Conservation (phyloP, 306 rosid genomes). For the Quercus parvula region DNA sequence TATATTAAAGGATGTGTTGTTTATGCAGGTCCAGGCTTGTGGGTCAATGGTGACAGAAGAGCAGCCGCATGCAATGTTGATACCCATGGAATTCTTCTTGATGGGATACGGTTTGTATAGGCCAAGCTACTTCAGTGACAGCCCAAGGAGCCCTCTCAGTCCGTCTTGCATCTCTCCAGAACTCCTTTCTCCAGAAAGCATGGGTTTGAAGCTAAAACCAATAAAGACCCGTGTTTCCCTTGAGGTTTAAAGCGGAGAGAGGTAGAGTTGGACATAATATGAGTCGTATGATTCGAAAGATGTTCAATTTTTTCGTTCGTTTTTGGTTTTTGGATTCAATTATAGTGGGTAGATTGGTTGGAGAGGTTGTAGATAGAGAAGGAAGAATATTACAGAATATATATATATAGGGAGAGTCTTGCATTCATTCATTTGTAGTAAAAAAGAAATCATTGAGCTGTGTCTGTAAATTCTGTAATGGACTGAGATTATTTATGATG, state of each 20-base stretch:
- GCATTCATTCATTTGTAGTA: slow-evolving; percentile 66
- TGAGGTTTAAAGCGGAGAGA: slow-evolving; percentile 23
- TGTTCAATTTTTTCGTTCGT: slow-evolving; percentile 19
- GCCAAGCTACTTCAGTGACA: slow-evolving; percentile 60
- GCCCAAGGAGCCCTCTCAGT: slow-evolving; percentile 84
- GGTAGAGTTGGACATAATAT: background rate
- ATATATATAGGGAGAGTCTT: slow-evolving; percentile 25
- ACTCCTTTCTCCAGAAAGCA: slow-evolving; percentile 95
- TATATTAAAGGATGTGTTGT: slow-evolving; percentile 15
- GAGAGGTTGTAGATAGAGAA: slow-evolving; percentile 47
- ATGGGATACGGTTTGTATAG: slow-evolving; percentile 86
- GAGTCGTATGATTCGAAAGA: slow-evolving; percentile 26
- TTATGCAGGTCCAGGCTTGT: slow-evolving; percentile 81
- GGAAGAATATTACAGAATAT: slow-evolving; percentile 16
- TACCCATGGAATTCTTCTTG: slow-evolving; percentile 85
- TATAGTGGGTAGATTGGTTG: slow-evolving; percentile 24
- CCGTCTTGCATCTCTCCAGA: slow-evolving; percentile 91
- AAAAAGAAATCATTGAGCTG: slow-evolving; percentile 44
- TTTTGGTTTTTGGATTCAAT: slow-evolving; percentile 24
- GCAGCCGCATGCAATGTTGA: slow-evolving; percentile 94
- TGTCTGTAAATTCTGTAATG: slow-evolving; percentile 33
- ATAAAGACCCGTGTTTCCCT: slow-evolving; percentile 71
- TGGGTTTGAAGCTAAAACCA: slow-evolving; percentile 92
- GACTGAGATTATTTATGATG: slow-evolving; percentile 38
- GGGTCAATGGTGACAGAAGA: slow-evolving; percentile 98